Evolutionary conservation across 2,329 filamentous ascomycete species (phyloP).

Genomic region (Apiospora phragmitis): DNA sequence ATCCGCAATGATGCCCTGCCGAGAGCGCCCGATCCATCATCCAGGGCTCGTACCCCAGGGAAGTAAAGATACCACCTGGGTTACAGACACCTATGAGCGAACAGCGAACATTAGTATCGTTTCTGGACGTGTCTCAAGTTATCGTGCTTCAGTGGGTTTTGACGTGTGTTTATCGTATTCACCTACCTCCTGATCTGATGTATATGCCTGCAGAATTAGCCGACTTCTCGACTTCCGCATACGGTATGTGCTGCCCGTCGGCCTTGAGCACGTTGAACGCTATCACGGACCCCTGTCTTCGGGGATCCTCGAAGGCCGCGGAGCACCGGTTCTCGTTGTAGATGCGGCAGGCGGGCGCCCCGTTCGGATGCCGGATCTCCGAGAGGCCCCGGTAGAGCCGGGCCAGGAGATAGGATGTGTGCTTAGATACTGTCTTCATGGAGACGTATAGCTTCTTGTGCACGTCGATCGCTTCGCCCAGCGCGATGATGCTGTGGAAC

Average conservation of each 20-base stretch:
- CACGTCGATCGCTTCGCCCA: conserved; percentile 58
- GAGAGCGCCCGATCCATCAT: conserved; percentile 57
- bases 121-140: background rate
- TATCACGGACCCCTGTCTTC: conserved; percentile 60
- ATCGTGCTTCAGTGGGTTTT: background rate
- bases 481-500: conserved; percentile 64
- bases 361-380: conserved; percentile 53
- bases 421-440: conserved; percentile 58
- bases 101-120: background rate
- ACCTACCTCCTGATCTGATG: conserved; percentile 56
- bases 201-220: conserved; percentile 58
- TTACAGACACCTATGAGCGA: conserved; percentile 44
- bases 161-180: background rate
- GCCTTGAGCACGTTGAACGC: conserved; percentile 62
- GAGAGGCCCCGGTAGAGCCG: conserved; percentile 48
- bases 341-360: conserved; percentile 49
- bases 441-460: conserved; percentile 57
- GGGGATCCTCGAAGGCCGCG: conserved; percentile 48
- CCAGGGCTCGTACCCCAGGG: conserved; percentile 50
- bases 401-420: conserved; percentile 55
- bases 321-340: conserved; percentile 41
- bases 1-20: conserved; percentile 58
- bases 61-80: conserved; percentile 47
- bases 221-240: conserved; percentile 57
- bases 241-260: conserved; percentile 55